Base-by-base conservation (phyloP, 2,329 filamentous ascomycete genomes). In the Neospermospora avenae region DNA sequence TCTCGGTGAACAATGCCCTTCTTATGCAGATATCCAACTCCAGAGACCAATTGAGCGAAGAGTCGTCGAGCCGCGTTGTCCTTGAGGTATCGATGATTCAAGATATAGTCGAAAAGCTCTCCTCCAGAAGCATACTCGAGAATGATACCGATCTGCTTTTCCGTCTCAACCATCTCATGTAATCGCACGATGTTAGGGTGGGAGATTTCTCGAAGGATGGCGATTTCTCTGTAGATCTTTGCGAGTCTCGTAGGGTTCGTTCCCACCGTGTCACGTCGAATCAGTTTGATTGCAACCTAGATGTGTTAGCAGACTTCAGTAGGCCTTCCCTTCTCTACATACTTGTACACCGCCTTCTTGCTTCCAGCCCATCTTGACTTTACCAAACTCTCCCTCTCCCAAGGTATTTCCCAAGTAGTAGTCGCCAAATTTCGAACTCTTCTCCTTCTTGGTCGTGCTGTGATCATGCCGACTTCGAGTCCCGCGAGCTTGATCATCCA, bases 311-410 rank as follows among this genome's bases (percentile, higher is more conserved):
- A 49, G 44, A 28, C 44, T 37, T 42, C 28, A 51, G 18, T n/a
- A 42, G 24, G n/a, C 14, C 48, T 18, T 14, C 14, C 13, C 42
- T 3, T 22, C 14, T 41, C 6, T 25, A 63, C 75, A 68, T 77
- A 88, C 86, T 79, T 93, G 88, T 53, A 96, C 89, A 65, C 88
- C 93, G 62, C 92, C 93, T 75, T 96, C 93, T 73, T 91, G 90
- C 76, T 97, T 98, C 95, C 95, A 99, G 25, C 95, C 95, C 71
- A 98, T 86, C 76, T 97, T 98, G 70, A 99, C 95, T 74, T 99
- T 99, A 66, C 95, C 95, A 74, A 99, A 99, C 76, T 99, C 95
- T 63, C 95, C 95, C 78, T 99, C 95, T 53, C 95, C 95, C 53
- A 99, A 88, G 2, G 93, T 98, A 74, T 96, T 93, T 37, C 95